Conservation (phyloP, 192 early-diverging fungal species). For the Rhizophagus prolifer region DNA sequence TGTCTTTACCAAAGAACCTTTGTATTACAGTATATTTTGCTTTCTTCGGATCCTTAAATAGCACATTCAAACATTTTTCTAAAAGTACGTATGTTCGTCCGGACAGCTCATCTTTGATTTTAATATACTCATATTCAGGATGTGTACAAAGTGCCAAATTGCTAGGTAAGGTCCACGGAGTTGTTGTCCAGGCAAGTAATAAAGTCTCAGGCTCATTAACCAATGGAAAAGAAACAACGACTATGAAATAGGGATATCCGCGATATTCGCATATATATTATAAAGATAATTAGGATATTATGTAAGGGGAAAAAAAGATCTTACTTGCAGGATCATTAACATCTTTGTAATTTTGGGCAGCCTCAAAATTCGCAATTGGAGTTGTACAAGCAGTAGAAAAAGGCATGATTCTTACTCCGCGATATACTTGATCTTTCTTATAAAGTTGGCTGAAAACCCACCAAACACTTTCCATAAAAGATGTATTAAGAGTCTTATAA, state of each 20-base stretch:
- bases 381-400: conserved; percentile 92
- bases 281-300: not conserved
- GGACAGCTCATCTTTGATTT: conserved; percentile 84
- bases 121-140: conserved; percentile 92
- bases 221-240: conserved; percentile 94
- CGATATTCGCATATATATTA: not conserved
- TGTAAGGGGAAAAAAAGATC: conserved; percentile 9
- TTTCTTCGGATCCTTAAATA: conserved; percentile 96
- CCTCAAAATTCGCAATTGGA: conserved; percentile 97
- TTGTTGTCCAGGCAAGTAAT: conserved; percentile 97
- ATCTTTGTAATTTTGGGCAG: conserved; percentile 96
- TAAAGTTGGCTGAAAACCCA: conserved; percentile 98
- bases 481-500: conserved; percentile 95
- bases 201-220: conserved; percentile 71
- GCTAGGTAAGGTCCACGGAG: conserved; percentile 97
- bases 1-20: conserved; percentile 69
- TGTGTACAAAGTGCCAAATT: conserved; percentile 94
- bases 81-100: conserved; percentile 85
- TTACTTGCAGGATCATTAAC: conserved; percentile 87
- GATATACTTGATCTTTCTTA: conserved; percentile 94
- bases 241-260: conserved; percentile 35
- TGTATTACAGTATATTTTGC: conserved; percentile 87
- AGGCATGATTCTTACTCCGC: conserved; percentile 92
- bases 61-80: conserved; percentile 75
- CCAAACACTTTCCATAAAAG: conserved; percentile 99